Conservation (phyloP, 805 yeast genomes). For the Ogataea trehaloabstinens region DNA sequence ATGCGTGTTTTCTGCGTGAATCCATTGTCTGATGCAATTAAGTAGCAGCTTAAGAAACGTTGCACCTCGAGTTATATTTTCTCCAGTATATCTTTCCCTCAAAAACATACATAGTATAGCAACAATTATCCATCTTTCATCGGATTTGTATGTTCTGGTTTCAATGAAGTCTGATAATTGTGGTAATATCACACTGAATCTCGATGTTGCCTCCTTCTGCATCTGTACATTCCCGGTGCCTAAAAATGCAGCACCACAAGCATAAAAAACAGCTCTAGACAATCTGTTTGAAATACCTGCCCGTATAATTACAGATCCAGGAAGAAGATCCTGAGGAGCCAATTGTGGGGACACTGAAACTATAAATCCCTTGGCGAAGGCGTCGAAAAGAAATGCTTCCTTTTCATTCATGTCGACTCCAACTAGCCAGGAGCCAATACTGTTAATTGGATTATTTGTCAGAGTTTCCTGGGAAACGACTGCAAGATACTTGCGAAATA, state of each 20-base stretch:
- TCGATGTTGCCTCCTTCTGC: not conserved
- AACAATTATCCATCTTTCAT: conserved; percentile 3
- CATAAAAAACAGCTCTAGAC: conserved; percentile 32
- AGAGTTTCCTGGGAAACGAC: not conserved
- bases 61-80: not conserved
- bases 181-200: not conserved
- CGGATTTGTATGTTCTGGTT: not conserved
- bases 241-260: conserved; percentile 39
- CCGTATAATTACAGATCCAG: conserved; percentile 39
- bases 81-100: not conserved
- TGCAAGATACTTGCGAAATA: not conserved
- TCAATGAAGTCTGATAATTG: not conserved
- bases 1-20: not conserved
- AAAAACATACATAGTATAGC: not conserved
- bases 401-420: conserved; percentile 9
- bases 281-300: conserved; percentile 24
- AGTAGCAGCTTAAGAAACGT: not conserved
- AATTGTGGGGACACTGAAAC: conserved; percentile 40
- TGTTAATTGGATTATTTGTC: not conserved
- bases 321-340: conserved; percentile 39
- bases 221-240: not conserved
- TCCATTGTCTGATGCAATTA: not conserved
- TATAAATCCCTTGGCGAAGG: conserved; percentile 40
- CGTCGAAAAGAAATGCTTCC: conserved; percentile 28
- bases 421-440: not conserved